These are phyloP conservation scores for Lophiostoma macrostomum DNA, from an alignment of 495 filamentous ascomycete species.

Conservation along the genomic window DNA sequence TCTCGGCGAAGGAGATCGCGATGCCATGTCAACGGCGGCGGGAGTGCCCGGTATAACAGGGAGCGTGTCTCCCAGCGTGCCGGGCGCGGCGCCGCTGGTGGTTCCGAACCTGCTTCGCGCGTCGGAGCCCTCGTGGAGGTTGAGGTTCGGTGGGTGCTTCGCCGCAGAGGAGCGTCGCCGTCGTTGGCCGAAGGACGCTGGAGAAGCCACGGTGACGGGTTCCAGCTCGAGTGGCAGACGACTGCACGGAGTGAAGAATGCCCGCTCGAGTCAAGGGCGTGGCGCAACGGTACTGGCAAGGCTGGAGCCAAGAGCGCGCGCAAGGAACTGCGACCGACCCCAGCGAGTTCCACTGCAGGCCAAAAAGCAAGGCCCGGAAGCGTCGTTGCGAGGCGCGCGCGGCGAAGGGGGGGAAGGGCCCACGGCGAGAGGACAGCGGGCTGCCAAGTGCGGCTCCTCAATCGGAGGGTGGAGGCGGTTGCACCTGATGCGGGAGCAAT, in stretches of 20 bases:
- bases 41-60: constrained; percentile 37
- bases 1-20: constrained; percentile 77
- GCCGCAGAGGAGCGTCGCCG: constrained; percentile 35
- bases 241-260: constrained; percentile 16
- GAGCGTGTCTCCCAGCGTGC: constrained; percentile 17
- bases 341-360: constrained; percentile 4
- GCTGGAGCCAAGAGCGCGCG: constrained; percentile 5
- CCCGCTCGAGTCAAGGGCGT: constrained; percentile 14
- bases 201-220: constrained; percentile 33
- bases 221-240: constrained; percentile 7
- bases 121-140: constrained; percentile 21
- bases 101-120: constrained; percentile 17
- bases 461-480: not conserved
- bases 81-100: constrained; percentile 18
- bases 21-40: constrained; percentile 60
- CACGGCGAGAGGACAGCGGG: too few species aligned
- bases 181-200: constrained; percentile 31
- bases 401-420: too few species aligned
- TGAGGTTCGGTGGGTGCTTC: constrained; percentile 26
- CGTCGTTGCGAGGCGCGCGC: not conserved
- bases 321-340: constrained; percentile 1
- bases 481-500: not conserved
- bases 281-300: constrained; percentile 20
- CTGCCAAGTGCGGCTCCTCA: too few species aligned
- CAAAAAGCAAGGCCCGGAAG: constrained; percentile 1